Evolutionary conservation across 2,329 filamentous ascomycete species (phyloP).

Genomic region (Talaromyces funiculosus): DNA sequence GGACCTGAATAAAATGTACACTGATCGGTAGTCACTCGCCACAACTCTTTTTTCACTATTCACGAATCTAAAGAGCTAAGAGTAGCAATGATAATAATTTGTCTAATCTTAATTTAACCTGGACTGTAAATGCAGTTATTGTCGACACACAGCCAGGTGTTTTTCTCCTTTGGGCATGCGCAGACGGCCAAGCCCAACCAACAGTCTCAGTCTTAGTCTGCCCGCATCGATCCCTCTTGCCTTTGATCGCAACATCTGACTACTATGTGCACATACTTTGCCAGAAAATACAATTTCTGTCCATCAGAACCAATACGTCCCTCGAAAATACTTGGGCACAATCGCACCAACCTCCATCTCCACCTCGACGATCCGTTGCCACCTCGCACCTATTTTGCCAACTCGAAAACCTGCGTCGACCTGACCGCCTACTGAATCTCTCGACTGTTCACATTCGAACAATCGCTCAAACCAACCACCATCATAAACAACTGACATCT

Average conservation of each 20-base stretch:
- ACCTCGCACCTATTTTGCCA: neutral
- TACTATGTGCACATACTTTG: too few relatives aligned
- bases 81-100: too few relatives aligned
- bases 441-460: neutral
- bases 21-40: too few relatives aligned
- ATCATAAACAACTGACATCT: neutral
- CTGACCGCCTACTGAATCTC: neutral
- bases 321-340: neutral
- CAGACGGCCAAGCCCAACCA: neutral
- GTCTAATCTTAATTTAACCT: too few relatives aligned
- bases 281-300: neutral
- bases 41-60: too few relatives aligned
- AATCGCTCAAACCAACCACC: neutral
- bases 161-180: neutral
- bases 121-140: neutral
- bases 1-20: neutral
- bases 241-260: neutral
- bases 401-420: neutral
- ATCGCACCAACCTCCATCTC: neutral
- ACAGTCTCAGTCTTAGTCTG: neutral
- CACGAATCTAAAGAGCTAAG: too few relatives aligned
- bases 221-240: neutral
- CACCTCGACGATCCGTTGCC: constrained; percentile 9
- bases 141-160: neutral
- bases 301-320: neutral